Conservation (phyloP, 2,329 filamentous ascomycete genomes). For the Eutypa lata region DNA sequence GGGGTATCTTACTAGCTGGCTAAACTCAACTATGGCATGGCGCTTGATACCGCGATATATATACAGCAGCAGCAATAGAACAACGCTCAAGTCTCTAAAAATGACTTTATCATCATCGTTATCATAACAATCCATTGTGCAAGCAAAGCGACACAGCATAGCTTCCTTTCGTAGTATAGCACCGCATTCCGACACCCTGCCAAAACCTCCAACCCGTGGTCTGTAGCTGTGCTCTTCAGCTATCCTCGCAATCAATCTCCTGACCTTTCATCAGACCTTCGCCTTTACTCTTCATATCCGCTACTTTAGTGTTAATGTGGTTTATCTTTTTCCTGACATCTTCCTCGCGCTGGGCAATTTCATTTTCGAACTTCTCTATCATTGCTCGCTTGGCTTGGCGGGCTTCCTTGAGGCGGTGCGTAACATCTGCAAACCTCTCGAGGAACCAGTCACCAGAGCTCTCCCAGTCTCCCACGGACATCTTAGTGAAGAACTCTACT, state of each 20-base stretch:
- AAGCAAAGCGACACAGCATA: too few species aligned
- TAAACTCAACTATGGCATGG: constrained; percentile 3
- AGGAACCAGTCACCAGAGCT: constrained; percentile 59
- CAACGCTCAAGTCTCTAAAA: background rate
- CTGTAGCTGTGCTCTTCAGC: background rate
- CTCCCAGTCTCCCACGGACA: constrained; percentile 58
- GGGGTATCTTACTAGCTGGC: constrained; percentile 16
- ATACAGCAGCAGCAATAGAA: background rate
- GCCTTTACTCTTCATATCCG: constrained; percentile 54
- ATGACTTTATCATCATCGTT: too few species aligned
- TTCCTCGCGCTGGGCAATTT: constrained; percentile 54
- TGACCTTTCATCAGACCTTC: constrained; percentile 47
- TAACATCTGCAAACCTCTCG: constrained; percentile 48
- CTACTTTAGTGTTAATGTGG: constrained; percentile 52
- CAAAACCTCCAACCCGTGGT: background rate
- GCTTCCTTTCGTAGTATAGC: too few species aligned
- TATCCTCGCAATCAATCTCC: constrained; percentile 24
- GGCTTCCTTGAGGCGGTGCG: constrained; percentile 45
- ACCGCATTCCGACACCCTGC: background rate
- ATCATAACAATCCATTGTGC: too few species aligned
- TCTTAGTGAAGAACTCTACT: constrained; percentile 49
- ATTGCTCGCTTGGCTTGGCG: constrained; percentile 48
- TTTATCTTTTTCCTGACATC: constrained; percentile 50
- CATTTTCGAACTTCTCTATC: constrained; percentile 50
- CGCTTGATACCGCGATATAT: background rate